Evolutionary conservation across 495 filamentous ascomycete genomes (phyloP), one percentile per base, ranked within the genome.

Genomic region (Pseudevernia furfuracea): DNA sequence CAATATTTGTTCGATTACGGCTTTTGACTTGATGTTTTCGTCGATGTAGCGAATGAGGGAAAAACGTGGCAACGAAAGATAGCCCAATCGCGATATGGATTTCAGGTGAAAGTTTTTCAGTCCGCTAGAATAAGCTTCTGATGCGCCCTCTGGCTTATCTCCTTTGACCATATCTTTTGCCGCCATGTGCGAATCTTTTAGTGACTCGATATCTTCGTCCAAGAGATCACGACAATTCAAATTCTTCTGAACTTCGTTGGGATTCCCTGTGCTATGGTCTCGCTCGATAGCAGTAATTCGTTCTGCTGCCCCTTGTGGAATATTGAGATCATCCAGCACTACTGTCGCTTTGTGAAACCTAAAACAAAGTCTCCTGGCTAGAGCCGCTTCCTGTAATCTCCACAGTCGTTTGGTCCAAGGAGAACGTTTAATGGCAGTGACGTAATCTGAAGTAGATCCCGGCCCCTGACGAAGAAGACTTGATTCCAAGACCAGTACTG

Each of bases 21-120:
- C 48, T 28, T 52, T 12, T 17, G 48, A 52, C 4, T 52, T 10
- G 48, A 10, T 17, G 17, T 52, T 23, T 52, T 52, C 48, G 7
- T 52, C 1, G n/a, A 23, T 1, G 28, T 52, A 12, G 17, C 48
- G n/a, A 28, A 52, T 52, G n/a, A 52, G 48, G n/a, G 15, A 28
- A 52, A 52, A 52, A 10, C 48, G 28, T n/a, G 48, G 48, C 48
- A 52, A 52, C n/a, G 48, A 52, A 52, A 52, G 17, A 52, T 52
- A 52, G n/a, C 48, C 48, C 28, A 52, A 21, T 52, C 48, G n/a
- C 3, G 21, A 28, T 17, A 52, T 11, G 48, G 48, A 52, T 25
- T 17, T 21, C 28, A 52, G 48, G 17, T 28, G 48, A 17, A 28
- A 52, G 2, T 21, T 52, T n/a, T 52, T 28, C 48, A 21, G 11